These are phyloP conservation scores for Dendrobium nobile DNA, from an alignment of 106 monocot species.

Conservation along the genomic window DNA sequence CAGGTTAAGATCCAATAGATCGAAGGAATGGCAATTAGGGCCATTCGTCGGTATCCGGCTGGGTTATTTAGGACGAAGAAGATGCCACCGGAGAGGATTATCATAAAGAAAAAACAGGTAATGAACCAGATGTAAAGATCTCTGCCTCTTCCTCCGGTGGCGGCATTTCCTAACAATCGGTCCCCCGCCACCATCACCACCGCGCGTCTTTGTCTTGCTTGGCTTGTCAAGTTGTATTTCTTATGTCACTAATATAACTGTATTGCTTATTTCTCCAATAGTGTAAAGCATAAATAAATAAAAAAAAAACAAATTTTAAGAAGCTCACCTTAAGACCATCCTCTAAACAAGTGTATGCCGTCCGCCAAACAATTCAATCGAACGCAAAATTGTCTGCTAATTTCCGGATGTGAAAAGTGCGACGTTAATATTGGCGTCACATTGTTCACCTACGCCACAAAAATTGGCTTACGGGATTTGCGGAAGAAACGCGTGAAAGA, in stretches of 20 bases:
- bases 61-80: constrained; percentile 35
- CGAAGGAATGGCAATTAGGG: constrained; percentile 45
- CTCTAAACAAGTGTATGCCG: no score
- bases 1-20: constrained; percentile 48
- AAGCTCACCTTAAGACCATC: no score
- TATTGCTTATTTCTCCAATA: background rate
- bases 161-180: constrained; percentile 5
- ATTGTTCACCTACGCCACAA: no score
- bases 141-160: constrained; percentile 11
- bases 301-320: no score
- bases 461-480: no score
- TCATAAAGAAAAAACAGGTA: constrained; percentile 40
- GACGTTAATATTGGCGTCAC: no score
- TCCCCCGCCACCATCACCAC: background rate
- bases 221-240: background rate
- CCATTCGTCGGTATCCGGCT: constrained; percentile 26
- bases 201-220: background rate
- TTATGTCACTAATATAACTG: background rate
- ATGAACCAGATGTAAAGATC: constrained; percentile 38
- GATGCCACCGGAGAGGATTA: constrained; percentile 30
- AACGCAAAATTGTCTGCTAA: no score
- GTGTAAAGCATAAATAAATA: no score
- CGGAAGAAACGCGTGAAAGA: no score
- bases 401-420: no score
- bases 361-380: no score